Conservation (phyloP, 345 rosid species). For the Gossypium bickii region DNA sequence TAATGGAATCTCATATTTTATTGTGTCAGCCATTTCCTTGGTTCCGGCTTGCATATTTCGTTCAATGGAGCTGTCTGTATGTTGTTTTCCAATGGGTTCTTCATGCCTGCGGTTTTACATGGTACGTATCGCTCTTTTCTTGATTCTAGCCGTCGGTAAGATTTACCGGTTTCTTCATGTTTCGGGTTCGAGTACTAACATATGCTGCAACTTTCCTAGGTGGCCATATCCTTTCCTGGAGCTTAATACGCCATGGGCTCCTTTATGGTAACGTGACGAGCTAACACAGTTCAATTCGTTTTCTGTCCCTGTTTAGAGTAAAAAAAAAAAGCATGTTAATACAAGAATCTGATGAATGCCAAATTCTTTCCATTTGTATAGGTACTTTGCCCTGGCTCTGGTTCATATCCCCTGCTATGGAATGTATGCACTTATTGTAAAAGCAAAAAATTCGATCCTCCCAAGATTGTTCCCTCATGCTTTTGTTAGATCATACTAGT, state of each 20-base stretch:
- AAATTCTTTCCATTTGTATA: constrained; percentile 15
- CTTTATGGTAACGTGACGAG: constrained; percentile 50
- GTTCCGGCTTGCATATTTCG: constrained; percentile 78
- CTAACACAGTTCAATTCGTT: not conserved
- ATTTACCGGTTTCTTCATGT: not conserved
- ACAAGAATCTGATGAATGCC: not conserved
- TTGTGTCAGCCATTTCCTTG: constrained; percentile 61
- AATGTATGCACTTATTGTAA: constrained; percentile 43
- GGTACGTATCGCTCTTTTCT: constrained; percentile 36
- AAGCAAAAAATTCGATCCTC: constrained; percentile 41
- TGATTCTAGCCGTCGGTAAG: not conserved
- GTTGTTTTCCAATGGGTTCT: constrained; percentile 79
- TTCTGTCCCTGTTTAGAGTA: no score
- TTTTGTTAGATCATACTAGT: constrained; percentile 33
- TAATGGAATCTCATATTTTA: not conserved
- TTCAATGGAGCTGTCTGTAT: constrained; percentile 74
- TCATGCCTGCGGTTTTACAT: constrained; percentile 71
- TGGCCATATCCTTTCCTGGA: constrained; percentile 92
- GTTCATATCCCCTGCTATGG: constrained; percentile 78
- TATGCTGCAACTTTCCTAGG: constrained; percentile 32
- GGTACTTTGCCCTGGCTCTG: constrained; percentile 59
- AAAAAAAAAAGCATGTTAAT: no score
- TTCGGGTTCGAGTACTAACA: constrained; percentile 9
- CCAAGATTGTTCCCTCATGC: constrained; percentile 45
- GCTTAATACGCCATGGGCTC: constrained; percentile 62